Base-by-base conservation (phyloP, 345 rosid species). In the Noccaea caerulescens region DNA sequence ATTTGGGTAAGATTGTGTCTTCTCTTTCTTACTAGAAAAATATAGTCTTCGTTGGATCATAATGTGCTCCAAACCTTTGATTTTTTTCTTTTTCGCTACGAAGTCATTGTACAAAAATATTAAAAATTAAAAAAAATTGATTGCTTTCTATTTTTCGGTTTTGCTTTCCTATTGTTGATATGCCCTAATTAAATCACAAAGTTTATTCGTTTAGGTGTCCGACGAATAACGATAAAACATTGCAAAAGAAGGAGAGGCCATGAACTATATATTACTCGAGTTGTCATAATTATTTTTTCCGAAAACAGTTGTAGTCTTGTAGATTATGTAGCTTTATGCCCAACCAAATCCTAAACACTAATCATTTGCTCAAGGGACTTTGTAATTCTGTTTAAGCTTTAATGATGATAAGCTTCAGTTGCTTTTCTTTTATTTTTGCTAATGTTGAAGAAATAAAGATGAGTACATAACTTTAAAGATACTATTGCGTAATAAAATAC, bases 1-100 rank as follows among this genome's bases (percentile, higher is more conserved):
- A 73, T 73, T 73, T 56, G 72, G 53, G 66, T 57, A 73, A 73
- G 77, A 65, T 65, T 30, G 38, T 73, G 77, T 73, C 59, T 57
- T 65, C 44, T 47, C 39, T 64, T 73, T 65, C 71, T 7, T 73
- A 47, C 56, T 65, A 65, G 71, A 30, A 50, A 73, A 73, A 73
- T 52, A 56, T 25, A 47, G 71, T 57, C 71, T 38, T 27, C 66
- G 66, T 57, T 65, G 71, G 65, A 55, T 37, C 71, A 72, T 72
- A 56, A 53, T 54, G 61, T 71, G 53, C 61, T 41, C 36, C 45
- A 61, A 47, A 52, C 44, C 54, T 53, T 60, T 71, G 14, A 12
- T 46, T 72, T 50, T 72, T 55, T 33, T 56, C 65, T 72, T 72
- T 55, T 72, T 46, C 64, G 5, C 14, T 11, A 46, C 58, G 10